Evolutionary conservation across 805 yeast genomes (phyloP), one percentile per base, ranked within the genome.

Genomic region (Starmerella vaccinii): DNA sequence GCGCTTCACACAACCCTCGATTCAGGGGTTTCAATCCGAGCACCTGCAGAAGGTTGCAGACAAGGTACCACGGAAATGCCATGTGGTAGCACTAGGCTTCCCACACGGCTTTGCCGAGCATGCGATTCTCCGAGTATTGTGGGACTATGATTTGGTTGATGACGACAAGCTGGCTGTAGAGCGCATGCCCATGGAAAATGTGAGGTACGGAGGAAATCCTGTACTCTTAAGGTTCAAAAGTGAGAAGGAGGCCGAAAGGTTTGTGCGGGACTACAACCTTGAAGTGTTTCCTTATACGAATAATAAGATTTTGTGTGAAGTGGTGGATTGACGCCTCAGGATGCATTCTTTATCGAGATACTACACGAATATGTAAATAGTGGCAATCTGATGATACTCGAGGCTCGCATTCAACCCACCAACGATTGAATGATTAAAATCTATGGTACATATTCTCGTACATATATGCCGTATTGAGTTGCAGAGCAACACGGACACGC

Each of bases 1-100:
- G 29, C 65, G 70, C 49, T 80, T 79, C 68, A 73, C 70, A 2
- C 58, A 64, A 18, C 63, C 68, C 8, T 30, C 49, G 5, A 56
- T 59, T 34, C 52, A 56, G 18, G 63, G 63, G n/a, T 54, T 55
- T 29, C 35, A 49, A 21, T 49, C 61, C 30, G 61, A 64, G 23
- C 45, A 61, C 27, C 56, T 65, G 27, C 58, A 54, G 4, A 61
- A 59, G 50, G 56, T 53, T 27, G 61, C 63, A 3, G 24, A 18
- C 34, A 27, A 1, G n/a, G 54, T 51, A 12, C 42, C 59, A 5
- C 51, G 69, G 13, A 48, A 47, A 13, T 47, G 55, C 49, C 65
- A 65, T 37, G 68, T 59, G 5, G 51, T 65, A 27, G 37, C 63
- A 18, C 53, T 62, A 5, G 69, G 69, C n/a, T 55, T 65, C 26